Base-by-base conservation (phyloP, 148 eudicot genomes). In the Fallopia convolvulus region DNA sequence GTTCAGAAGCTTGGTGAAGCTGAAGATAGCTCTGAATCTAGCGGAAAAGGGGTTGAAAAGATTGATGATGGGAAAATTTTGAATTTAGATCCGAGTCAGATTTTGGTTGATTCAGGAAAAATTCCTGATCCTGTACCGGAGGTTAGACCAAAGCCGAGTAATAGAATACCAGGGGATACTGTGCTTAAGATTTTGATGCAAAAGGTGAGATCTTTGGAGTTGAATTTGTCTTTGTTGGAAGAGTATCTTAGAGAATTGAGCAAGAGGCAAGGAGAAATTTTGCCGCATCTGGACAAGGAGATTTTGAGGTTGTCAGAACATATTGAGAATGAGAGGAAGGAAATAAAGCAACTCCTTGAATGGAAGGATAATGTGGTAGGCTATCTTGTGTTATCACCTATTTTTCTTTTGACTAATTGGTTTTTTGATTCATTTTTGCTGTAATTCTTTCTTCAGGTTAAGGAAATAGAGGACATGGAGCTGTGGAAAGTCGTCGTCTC, bases 161-260 rank as follows among this genome's bases (percentile, higher is more conserved):
- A 86, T n/a, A 88, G 98, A 82, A 82, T 86, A 76, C 96, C 90
- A 20, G 89, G 90, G 42, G 97, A 92, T 79, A 87, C 91, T 18
- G 97, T 89, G 72, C 82, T 94, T 41, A 94, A 92, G 80, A 90
- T 94, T 68, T 78, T 94, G 81, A 83, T 94, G 90, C 98, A 92
- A 81, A 94, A 89, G 80, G 96, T 94, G 65, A 85, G 91, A 80
- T 86, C 95, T 63, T 83, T 94, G 75, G 98, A 94, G 83, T 36
- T 85, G 72, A 94, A 94, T 60, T 83, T 94, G 56, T 88, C 93
- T 23, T 78, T 85, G 12, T 77, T 94, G 80, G 98, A 94, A 85
- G 92, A 89, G 80, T 92, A 89, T 82, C 80, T 94, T 42, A 87
- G 86, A 85, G 90, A 90, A 75, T 58, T 92, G 70, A 86, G 84